Evolutionary conservation across 345 rosid genomes (phyloP).

Genomic region (Salix viminalis): DNA sequence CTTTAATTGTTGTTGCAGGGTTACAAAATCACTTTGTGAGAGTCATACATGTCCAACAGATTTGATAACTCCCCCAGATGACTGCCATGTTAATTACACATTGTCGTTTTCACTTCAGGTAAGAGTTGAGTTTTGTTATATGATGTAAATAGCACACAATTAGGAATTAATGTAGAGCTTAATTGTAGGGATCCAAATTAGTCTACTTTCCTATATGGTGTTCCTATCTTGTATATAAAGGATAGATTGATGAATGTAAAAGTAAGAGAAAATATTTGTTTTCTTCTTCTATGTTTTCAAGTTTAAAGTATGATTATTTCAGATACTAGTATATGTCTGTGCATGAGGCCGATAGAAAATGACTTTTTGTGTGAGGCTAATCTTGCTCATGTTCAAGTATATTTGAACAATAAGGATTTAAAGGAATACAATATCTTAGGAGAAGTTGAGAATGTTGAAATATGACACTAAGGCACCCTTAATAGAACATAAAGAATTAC

Average conservation of each 20-base stretch:
- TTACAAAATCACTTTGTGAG: constrained; percentile 68
- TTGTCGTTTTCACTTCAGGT: constrained; percentile 91
- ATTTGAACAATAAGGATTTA: not conserved
- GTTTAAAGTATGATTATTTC: constrained; percentile 18
- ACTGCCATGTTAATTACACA: constrained; percentile 94
- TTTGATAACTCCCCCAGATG: constrained; percentile 94
- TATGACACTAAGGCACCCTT: not conserved
- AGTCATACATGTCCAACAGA: constrained; percentile 81
- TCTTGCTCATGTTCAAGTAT: not conserved
- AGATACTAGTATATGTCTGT: not conserved
- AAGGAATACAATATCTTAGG: not conserved
- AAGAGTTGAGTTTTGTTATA: constrained; percentile 9
- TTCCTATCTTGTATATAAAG: too few species aligned
- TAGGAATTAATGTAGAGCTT: too few species aligned
- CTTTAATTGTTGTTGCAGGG: constrained; percentile 38
- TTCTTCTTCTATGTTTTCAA: too few species aligned
- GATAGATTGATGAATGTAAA: too few species aligned
- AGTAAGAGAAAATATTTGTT: too few species aligned
- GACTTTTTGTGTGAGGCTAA: not conserved
- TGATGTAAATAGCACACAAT: too few species aligned
- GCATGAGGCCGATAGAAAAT: not conserved
- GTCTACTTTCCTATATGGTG: too few species aligned
- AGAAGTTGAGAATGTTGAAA: not conserved
- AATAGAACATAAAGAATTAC: not conserved
- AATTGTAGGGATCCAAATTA: too few species aligned